Evolutionary conservation across 306 rosid species (phyloP).

Genomic region (Trichosanthes truncata): DNA sequence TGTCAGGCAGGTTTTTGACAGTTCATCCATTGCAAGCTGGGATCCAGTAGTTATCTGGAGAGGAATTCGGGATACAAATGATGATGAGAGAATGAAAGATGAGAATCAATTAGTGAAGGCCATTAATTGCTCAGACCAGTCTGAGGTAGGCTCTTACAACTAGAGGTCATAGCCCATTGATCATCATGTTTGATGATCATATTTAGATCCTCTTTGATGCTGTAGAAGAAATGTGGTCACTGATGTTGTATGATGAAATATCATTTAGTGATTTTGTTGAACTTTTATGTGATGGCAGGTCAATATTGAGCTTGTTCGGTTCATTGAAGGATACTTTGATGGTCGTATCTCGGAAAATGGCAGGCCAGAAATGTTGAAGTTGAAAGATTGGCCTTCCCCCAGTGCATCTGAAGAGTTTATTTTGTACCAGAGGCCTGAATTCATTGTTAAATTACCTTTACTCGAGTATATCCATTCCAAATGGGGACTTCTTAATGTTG

Average conservation of each 20-base stretch:
- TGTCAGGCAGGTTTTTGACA: slow-evolving; percentile 71
- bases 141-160: slow-evolving; percentile 54
- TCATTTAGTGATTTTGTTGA: not conserved
- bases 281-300: slow-evolving; percentile 42
- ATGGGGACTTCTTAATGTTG: slow-evolving; percentile 99
- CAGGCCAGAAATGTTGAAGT: slow-evolving; percentile 66
- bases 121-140: slow-evolving; percentile 62
- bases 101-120: slow-evolving; percentile 69
- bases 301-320: slow-evolving; percentile 63
- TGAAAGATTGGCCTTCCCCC: slow-evolving; percentile 97
- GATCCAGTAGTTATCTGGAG: slow-evolving; percentile 80
- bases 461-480: slow-evolving; percentile 94
- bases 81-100: slow-evolving; percentile 61
- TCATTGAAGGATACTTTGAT: slow-evolving; percentile 67
- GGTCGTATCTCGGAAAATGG: slow-evolving; percentile 60
- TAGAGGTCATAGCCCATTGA: not conserved
- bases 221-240: not conserved
- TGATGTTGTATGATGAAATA: not conserved
- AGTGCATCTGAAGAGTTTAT: slow-evolving; percentile 91
- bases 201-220: not conserved
- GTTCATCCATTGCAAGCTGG: slow-evolving; percentile 71
- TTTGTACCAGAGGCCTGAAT: slow-evolving; percentile 90
- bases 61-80: slow-evolving; percentile 55
- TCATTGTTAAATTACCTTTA: slow-evolving; percentile 86
- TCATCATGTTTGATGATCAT: not conserved